Evolutionary conservation across 1,284 basidiomycete species (phyloP), one percentile per base, ranked within the genome.

Genomic region (Leccinum pachyderme): DNA sequence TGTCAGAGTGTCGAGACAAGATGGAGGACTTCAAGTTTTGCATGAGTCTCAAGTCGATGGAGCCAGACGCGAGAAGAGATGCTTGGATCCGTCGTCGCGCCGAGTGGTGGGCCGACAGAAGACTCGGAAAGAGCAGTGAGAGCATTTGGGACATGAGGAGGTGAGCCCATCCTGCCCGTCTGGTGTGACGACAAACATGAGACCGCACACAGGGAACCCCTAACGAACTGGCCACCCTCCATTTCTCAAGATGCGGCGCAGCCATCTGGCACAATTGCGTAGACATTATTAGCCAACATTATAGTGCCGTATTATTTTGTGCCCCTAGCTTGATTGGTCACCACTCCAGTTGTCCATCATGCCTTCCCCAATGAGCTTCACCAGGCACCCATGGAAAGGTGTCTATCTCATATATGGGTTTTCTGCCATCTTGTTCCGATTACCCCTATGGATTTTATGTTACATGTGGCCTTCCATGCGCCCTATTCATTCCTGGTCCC

Each of bases 21-120:
- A 81, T 89, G 65, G 87, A 94, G 61, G 95, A 97, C 65, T 96
- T 96, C 81, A 98, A 98, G 74, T 97, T 92, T 74, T 99, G 96
- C 74, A 77, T 98, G 77, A 89, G 86, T 56, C 76, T 90, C 60
- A 95, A 95, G 70, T 80, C 82, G 25, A 77, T 91, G 71, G 81
- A 87, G 49, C 82, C 83, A 9, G 93, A 95, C 54, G 82, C 87
- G 65, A 83, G 84, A 65, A 81, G 90, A 27, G 82, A 91, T 52
- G 82, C 83, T 7, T 99, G 94, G 94, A 86, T 98, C 54, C 78
- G 79, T 47, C 78, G 91, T 25, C 80, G 90, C 47, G 95, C 95
- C 0, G 93, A 97, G 68, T 93, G 90, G 89, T 95, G 92, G 91
- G 94, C 95, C 3, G 75, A 79, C 33, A 76, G 91, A 49, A 75